Percentiles rank a stretch among this genome's conserved stretches.
Conservation (phyloP, 441 rosid genomes). For the Rhodomyrtus psidioides region DNA sequence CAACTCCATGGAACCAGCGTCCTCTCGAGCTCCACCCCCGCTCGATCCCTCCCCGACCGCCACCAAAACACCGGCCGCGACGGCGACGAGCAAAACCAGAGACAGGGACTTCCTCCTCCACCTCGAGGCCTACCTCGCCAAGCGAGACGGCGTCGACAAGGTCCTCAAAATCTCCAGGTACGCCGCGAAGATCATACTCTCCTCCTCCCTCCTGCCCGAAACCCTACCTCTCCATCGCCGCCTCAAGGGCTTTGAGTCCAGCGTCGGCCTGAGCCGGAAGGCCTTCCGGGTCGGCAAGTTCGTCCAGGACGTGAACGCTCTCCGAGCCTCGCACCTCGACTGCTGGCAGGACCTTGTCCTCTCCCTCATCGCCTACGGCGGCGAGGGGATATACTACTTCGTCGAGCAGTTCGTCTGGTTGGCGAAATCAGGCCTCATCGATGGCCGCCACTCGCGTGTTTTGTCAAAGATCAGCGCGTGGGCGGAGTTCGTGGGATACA, state of each 20-base stretch:
- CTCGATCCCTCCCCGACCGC: neutral
- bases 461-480: conserved; percentile 73
- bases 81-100: conserved; percentile 4
- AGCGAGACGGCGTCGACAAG: conserved; percentile 92
- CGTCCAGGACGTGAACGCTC: conserved; percentile 70
- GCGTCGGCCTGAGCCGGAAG: conserved; percentile 90
- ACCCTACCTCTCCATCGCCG: conserved; percentile 25
- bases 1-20: neutral
- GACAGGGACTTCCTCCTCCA: conserved; percentile 60
- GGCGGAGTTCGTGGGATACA: conserved; percentile 70
- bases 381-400: conserved; percentile 86
- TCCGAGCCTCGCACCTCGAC: conserved; percentile 39
- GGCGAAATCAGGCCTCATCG: conserved; percentile 77
- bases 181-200: conserved; percentile 69
- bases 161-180: conserved; percentile 84
- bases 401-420: conserved; percentile 87
- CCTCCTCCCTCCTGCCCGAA: conserved; percentile 51
- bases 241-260: conserved; percentile 80
- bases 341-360: conserved; percentile 36
- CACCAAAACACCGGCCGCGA: neutral
- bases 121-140: conserved; percentile 73
- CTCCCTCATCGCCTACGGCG: conserved; percentile 60
- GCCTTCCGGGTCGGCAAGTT: conserved; percentile 95
- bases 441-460: conserved; percentile 30
- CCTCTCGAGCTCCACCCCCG: neutral